phyloP scores from a whole-genome alignment of 495 filamentous ascomycete genomes.

The Usnea hakonensis region DNA sequence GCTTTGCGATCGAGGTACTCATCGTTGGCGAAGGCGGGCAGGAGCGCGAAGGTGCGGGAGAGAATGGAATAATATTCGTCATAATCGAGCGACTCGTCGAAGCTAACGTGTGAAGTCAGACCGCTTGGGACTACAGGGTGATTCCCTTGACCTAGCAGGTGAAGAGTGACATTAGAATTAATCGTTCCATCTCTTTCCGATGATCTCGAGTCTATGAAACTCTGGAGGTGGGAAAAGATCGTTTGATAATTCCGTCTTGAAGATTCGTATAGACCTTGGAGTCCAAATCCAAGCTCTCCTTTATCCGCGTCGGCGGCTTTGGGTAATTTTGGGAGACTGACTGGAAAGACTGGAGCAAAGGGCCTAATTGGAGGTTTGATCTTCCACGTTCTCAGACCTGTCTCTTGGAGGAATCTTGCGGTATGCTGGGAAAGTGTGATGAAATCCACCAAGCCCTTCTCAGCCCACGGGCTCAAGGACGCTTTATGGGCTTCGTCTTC shows the following conservation, averaged over 20 bases:
- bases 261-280: conserved; percentile 25
- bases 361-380: conserved; percentile 3
- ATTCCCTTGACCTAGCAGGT: conserved; percentile 21
- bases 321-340: conserved; percentile 16
- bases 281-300: conserved; percentile 20
- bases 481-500: conserved; percentile 9
- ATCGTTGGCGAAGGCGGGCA: conserved; percentile 25
- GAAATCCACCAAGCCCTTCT: conserved; percentile 21
- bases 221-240: background rate
- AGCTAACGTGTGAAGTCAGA: conserved; percentile 18
- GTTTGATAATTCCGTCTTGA: conserved; percentile 21
- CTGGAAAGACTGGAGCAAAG: conserved; percentile 18
- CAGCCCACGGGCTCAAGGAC: conserved; percentile 16
- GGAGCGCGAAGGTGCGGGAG: conserved; percentile 21
- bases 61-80: conserved; percentile 23
- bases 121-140: conserved; percentile 17
- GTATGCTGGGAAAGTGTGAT: conserved; percentile 23
- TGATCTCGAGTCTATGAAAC: conserved; percentile 1
- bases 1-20: conserved; percentile 27
- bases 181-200: background rate
- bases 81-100: conserved; percentile 24
- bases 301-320: background rate
- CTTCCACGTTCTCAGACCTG: conserved; percentile 18
- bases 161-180: conserved; percentile 13
- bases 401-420: conserved; percentile 16